Evolutionary conservation across 345 rosid genomes (phyloP), one percentile per base, ranked within the genome.

Genomic region (Anastatica hierochuntica): DNA sequence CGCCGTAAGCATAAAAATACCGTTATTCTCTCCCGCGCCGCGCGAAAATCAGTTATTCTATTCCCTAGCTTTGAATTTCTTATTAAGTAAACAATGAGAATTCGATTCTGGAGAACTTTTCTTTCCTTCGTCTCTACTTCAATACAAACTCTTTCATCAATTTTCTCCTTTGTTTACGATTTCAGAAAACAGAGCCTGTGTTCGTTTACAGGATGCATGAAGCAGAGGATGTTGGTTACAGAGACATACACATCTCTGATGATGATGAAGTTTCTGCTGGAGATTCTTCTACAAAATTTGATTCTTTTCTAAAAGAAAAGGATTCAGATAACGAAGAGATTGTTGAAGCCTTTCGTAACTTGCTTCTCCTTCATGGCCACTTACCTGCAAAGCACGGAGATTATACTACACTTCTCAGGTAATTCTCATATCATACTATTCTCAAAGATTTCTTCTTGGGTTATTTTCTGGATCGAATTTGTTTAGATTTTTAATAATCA

Each of bases 301-400:
- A 47, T 38, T 49, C 24, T 10, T 33, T 31, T 3, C 2, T 3
- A 14, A 46, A 51, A 1, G 60, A 30, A 16, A 42, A 43, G 1
- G 9, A 0, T 14, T 16, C 53, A 17, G 26, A 26, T 12, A 19
- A 44, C 18, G 60, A 44, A 36, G 31, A 62, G 8, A 53, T 53
- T 7, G 54, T 53, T 19, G 54, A 63, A 63, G 60, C 67, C 14
- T 63, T 63, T 53, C 60, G 48, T 44, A 53, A 62, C 11, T 52
- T 62, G 53, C 53, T 62, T 53, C 60, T 62, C 31, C 67, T 43
- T 53, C 60, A 62, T 37, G 60, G 53, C 7, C 23, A 62, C 1
- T 53, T 62, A 27, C 60, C 67, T 44, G 1, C 24, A 0, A 53
- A 45, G 8, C 53, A 26, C 33, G 60, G 41, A 11, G 60, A 62